phyloP scores from a whole-genome alignment of 2,329 filamentous ascomycete species.

The Penicillium decumbens region DNA sequence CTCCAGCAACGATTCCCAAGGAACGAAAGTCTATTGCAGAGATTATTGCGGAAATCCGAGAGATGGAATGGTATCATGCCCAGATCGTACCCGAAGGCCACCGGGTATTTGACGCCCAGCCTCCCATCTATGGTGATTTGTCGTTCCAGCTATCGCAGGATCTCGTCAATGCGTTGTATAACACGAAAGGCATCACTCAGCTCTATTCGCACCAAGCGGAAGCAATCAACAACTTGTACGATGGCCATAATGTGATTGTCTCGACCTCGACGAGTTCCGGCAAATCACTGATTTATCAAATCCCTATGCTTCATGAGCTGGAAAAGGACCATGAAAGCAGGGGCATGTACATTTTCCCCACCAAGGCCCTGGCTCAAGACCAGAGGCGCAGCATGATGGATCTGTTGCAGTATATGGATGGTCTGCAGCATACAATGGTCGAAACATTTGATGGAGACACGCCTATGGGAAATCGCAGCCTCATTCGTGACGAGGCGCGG shows the following conservation, averaged over 20 bases:
- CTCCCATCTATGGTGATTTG: conserved; percentile 74
- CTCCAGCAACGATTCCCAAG: conserved; percentile 70
- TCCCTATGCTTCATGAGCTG: conserved; percentile 82
- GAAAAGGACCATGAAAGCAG: conserved; percentile 71
- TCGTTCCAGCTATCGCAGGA: conserved; percentile 83
- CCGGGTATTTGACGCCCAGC: conserved; percentile 81
- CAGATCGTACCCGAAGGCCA: conserved; percentile 94
- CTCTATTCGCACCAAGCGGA: conserved; percentile 91
- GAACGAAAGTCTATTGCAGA: conserved; percentile 76
- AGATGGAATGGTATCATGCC: conserved; percentile 78
- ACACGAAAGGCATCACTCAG: conserved; percentile 76
- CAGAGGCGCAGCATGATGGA: conserved; percentile 85
- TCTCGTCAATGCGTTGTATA: conserved; percentile 93
- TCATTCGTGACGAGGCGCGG: conserved; percentile 78
- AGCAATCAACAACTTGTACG: conserved; percentile 81
- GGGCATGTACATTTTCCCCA: conserved; percentile 97
- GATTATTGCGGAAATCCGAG: conserved; percentile 78
- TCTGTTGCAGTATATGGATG: conserved; percentile 73
- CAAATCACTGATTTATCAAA: conserved; percentile 96
- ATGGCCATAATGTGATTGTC: conserved; percentile 82
- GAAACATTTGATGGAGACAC: conserved; percentile 98
- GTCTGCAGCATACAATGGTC: conserved; percentile 68
- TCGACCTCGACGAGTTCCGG: conserved; percentile 94
- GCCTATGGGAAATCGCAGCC: conserved; percentile 69
- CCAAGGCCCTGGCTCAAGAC: conserved; percentile 92